phyloP scores from a whole-genome alignment of 1,284 basidiomycete species.

The Microbotryomycetes sp. region DNA sequence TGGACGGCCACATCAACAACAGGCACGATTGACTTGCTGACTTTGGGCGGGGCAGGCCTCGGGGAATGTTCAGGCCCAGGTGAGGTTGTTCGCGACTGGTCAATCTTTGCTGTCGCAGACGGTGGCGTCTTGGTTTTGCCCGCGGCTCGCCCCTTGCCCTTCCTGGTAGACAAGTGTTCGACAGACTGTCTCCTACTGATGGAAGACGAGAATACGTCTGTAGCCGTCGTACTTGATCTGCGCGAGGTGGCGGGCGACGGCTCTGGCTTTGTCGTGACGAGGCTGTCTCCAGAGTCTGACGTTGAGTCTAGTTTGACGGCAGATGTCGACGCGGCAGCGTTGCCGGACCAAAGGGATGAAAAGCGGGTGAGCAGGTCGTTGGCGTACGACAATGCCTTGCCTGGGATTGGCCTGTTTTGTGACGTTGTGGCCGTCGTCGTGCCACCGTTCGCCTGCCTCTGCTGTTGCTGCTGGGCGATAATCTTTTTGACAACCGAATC shows the following conservation, averaged over 20 bases:
- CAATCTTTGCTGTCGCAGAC: background rate
- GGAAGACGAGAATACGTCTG: background rate
- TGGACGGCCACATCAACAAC: background rate
- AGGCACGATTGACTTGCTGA: background rate
- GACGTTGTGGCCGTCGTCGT: background rate
- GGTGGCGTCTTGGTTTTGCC: background rate
- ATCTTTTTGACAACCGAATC: slow-evolving; percentile 12
- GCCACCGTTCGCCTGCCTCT: background rate
- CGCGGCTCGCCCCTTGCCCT: background rate
- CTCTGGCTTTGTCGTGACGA: background rate
- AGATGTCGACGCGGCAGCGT: background rate
- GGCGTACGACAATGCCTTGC: background rate
- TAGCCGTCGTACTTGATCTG: background rate
- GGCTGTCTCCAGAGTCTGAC: background rate
- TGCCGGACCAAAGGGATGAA: background rate
- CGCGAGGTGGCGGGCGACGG: background rate
- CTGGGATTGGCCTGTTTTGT: background rate
- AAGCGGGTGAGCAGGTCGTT: slow-evolving; percentile 2
- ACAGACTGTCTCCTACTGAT: background rate
- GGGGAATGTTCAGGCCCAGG: background rate
- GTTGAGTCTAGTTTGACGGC: background rate
- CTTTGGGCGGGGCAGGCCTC: too few species aligned
- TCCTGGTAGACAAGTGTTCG: background rate
- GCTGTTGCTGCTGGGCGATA: background rate
- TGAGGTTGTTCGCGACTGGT: background rate